These are phyloP conservation scores for Straminergon stramineum DNA, from an alignment of 225 moss, liverwort and hornwort genomes.

Conservation along the genomic window DNA sequence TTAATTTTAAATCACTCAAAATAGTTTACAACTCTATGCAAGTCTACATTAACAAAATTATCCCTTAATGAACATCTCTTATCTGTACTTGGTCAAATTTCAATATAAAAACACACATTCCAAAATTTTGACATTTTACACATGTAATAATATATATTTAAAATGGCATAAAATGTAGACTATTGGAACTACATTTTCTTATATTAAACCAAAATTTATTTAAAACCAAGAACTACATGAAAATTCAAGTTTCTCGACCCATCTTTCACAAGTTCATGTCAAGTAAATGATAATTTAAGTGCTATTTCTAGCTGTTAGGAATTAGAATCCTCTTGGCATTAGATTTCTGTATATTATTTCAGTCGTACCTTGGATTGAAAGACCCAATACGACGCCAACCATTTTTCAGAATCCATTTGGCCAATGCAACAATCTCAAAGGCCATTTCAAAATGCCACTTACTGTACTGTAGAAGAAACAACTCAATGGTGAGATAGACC, in stretches of 20 bases:
- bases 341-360: neutral
- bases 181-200: neutral
- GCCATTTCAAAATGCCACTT: neutral
- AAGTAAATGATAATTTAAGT: neutral
- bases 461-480: neutral
- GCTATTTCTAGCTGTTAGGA: neutral
- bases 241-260: neutral
- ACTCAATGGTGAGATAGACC: too few relatives aligned
- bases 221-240: neutral
- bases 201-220: neutral
- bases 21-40: neutral
- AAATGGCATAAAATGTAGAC: neutral
- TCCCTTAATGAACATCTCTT: rapidly evolving
- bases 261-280: neutral
- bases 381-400: neutral
- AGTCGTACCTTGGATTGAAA: neutral
- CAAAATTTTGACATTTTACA: neutral
- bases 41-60: neutral
- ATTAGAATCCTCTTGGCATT: neutral
- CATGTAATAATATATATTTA: too few relatives aligned
- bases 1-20: neutral
- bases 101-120: neutral
- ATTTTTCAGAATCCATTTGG: neutral
- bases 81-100: neutral
- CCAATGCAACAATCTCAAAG: neutral